phyloP scores from a whole-genome alignment of 2,329 filamentous ascomycete species.

The Cladosporium sp. region DNA sequence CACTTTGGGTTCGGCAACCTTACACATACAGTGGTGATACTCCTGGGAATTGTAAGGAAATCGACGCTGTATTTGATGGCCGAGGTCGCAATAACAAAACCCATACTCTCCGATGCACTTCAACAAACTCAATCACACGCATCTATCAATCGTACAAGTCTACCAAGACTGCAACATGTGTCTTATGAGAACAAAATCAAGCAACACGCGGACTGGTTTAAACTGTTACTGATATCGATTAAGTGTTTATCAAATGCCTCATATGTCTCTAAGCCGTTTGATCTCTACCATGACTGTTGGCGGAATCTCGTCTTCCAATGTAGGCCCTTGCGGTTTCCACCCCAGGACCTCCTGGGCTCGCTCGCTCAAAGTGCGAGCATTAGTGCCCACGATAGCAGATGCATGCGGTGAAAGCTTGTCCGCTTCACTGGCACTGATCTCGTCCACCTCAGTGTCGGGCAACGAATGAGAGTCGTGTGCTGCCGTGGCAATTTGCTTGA shows the following conservation, averaged over 20 bases:
- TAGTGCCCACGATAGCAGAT: slow-evolving; percentile 9
- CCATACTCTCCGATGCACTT: background rate
- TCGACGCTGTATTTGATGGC: background rate
- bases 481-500: background rate
- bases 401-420: slow-evolving; percentile 10
- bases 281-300: background rate
- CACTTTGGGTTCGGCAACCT: background rate
- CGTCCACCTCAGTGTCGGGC: slow-evolving; percentile 3
- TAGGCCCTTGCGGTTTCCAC: background rate
- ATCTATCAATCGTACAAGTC: background rate
- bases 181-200: background rate
- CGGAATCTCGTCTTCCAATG: background rate
- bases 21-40: background rate
- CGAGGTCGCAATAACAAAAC: background rate
- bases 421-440: slow-evolving; percentile 9
- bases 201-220: background rate
- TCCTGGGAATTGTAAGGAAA: background rate
- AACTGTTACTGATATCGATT: background rate
- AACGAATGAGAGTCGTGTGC: background rate
- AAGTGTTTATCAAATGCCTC: background rate
- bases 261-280: background rate
- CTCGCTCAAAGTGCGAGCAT: background rate
- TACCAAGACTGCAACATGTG: background rate
- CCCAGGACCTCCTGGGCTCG: background rate
- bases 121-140: background rate